A percentile compares a stretch with the other conserved stretches of the same genome.
phyloP scores from a whole-genome alignment of 2,329 filamentous ascomycete species.

The Incumbomyces lentus region DNA sequence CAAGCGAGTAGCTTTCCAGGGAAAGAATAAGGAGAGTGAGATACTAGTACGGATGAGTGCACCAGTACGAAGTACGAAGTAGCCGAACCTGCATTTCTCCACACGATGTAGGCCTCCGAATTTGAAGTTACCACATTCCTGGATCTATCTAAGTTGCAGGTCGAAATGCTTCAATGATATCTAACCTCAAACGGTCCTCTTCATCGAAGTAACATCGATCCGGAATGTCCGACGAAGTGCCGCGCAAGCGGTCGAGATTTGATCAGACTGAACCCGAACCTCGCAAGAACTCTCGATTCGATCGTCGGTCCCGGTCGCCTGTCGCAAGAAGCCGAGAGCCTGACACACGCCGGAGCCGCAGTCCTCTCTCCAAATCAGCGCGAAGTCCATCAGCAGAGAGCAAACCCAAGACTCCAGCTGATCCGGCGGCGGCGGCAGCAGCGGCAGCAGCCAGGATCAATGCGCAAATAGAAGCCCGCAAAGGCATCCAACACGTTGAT shows the following conservation, averaged over 20 bases:
- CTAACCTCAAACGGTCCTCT: no score
- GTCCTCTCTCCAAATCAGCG: slow-evolving; percentile 53
- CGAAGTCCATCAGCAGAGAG: slow-evolving; percentile 37
- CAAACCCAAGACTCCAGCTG: slow-evolving; percentile 41
- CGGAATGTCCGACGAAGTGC: slow-evolving; percentile 19
- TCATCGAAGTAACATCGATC: no score
- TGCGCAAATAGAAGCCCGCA: slow-evolving; percentile 72
- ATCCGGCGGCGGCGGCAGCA: slow-evolving; percentile 67
- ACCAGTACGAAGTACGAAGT: no score
- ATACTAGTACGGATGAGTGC: no score
- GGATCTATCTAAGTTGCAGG: no score
- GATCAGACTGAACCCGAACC: slow-evolving; percentile 81
- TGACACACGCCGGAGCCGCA: slow-evolving; percentile 67
- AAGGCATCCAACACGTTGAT: slow-evolving; percentile 81
- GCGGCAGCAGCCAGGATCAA: slow-evolving; percentile 85
- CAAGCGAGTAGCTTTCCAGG: no score
- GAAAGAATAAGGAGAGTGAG: no score
- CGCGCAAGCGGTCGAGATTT: slow-evolving; percentile 74
- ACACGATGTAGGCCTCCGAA: no score
- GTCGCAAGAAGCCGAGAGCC: slow-evolving; percentile 53
- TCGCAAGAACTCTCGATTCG: slow-evolving; percentile 69
- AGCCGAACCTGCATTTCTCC: no score
- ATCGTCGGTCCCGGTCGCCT: slow-evolving; percentile 82
- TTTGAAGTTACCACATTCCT: no score
- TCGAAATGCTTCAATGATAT: no score